These are phyloP conservation scores for Rhododendron griersonianum DNA, from an alignment of 148 eudicot species.

Conservation along the genomic window DNA sequence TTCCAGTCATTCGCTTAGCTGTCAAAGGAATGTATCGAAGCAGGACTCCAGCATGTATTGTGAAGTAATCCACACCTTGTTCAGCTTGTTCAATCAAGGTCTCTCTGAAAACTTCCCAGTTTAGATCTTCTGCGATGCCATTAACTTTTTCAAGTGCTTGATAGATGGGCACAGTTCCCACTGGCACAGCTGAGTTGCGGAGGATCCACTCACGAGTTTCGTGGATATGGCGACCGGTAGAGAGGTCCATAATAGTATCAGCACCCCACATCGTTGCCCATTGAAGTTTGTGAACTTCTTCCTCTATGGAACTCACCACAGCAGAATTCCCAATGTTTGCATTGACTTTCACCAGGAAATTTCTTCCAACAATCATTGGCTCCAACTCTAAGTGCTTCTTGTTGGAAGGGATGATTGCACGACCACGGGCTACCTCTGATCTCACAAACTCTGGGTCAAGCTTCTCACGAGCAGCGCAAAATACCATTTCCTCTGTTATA, in stretches of 20 bases:
- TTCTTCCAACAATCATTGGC: slow-evolving; percentile 98
- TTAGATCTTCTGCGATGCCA: slow-evolving; percentile 88
- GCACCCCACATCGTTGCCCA: slow-evolving; percentile 99
- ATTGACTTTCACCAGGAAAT: slow-evolving; percentile 88
- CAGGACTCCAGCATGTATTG: slow-evolving; percentile 94
- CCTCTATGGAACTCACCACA: slow-evolving; percentile 94
- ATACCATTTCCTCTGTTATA: slow-evolving; percentile 91
- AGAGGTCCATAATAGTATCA: slow-evolving; percentile 96
- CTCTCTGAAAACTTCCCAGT: slow-evolving; percentile 85
- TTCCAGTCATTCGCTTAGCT: slow-evolving; percentile 97
- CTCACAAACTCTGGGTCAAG: slow-evolving; percentile 95
- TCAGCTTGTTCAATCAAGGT: slow-evolving; percentile 97
- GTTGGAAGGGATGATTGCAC: slow-evolving; percentile 98
- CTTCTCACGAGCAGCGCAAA: slow-evolving; percentile 90
- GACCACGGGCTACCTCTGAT: slow-evolving; percentile 96
- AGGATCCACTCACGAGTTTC: slow-evolving; percentile 99
- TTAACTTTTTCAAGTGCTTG: slow-evolving; percentile 96
- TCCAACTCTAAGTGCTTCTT: slow-evolving; percentile 90
- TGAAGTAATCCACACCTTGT: slow-evolving; percentile 97
- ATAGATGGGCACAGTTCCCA: slow-evolving; percentile 96
- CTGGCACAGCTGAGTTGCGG: slow-evolving; percentile 92
- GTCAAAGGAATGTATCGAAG: slow-evolving; percentile 88
- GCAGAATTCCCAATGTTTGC: slow-evolving; percentile 99
- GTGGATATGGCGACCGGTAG: slow-evolving; percentile 95
- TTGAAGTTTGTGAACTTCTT: slow-evolving; percentile 98